Percentiles rank a stretch among this genome's conserved stretches.
These are phyloP conservation scores for Sinapis alba DNA, from an alignment of 441 rosid species.

Conservation along the genomic window DNA sequence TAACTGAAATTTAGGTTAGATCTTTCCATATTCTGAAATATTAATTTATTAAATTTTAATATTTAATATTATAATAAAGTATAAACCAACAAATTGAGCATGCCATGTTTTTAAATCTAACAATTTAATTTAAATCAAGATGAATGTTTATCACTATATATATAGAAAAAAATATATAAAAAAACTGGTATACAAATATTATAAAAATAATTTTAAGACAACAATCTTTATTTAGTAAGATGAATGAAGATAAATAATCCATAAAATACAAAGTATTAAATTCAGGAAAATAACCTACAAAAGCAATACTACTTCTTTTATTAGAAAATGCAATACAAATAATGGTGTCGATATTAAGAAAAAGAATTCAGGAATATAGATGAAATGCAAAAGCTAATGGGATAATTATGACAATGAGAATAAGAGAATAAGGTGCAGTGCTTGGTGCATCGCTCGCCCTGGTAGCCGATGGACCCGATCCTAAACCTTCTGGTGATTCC, in stretches of 20 bases:
- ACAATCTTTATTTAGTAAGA: background rate
- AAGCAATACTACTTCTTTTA: slow-evolving; percentile 16
- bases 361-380: slow-evolving; percentile 7
- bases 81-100: no score
- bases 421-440: slow-evolving; percentile 9
- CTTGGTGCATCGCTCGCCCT: slow-evolving; percentile 6
- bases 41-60: no score
- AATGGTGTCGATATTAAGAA: slow-evolving; percentile 4
- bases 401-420: slow-evolving; percentile 17
- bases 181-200: no score
- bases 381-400: slow-evolving; percentile 24
- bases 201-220: background rate
- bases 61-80: no score
- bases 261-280: background rate
- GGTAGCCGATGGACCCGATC: slow-evolving; percentile 16
- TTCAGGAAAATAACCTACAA: slow-evolving; percentile 1
- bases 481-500: slow-evolving; percentile 27
- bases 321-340: background rate
- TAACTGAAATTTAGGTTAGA: no score
- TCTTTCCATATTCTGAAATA: no score
- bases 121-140: no score
- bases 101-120: no score
- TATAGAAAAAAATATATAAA: no score
- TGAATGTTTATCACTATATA: no score
- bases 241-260: background rate